Evolutionary conservation across 2,329 filamentous ascomycete species (phyloP).

Genomic region (Colletotrichum trifolii): DNA sequence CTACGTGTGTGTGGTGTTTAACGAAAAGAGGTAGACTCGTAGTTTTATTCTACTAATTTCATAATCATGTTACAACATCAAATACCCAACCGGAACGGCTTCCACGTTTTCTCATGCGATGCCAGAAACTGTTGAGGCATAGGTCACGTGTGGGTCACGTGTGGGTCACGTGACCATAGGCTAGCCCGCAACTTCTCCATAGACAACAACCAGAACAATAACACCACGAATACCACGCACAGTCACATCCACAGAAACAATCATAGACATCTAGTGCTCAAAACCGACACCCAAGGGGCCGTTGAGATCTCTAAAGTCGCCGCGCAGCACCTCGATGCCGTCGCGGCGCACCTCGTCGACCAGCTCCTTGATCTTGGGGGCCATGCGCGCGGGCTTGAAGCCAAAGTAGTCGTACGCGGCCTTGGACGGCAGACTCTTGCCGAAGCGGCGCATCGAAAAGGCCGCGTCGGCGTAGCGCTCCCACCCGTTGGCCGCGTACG

Average conservation of each 20-base stretch:
- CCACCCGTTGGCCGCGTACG: constrained; percentile 68
- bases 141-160: no score
- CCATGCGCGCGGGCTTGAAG: constrained; percentile 56
- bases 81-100: neutral
- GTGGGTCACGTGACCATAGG: no score
- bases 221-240: no score
- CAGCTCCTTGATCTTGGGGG: constrained; percentile 42
- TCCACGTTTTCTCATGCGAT: neutral
- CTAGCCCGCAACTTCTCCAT: no score
- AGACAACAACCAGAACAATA: no score
- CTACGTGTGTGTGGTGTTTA: neutral
- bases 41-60: neutral
- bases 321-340: constrained; percentile 44
- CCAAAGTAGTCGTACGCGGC: constrained; percentile 65
- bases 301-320: constrained; percentile 48
- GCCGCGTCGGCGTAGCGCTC: constrained; percentile 70
- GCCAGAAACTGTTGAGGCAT: no score
- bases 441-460: constrained; percentile 63
- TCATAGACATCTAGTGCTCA: constrained; percentile 12
- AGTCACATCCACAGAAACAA: no score
- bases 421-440: constrained; percentile 65
- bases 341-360: constrained; percentile 44
- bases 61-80: neutral
- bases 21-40: neutral
- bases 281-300: constrained; percentile 28